phyloP scores from a whole-genome alignment of 768 basidiomycete species.

The Russula abietina region DNA sequence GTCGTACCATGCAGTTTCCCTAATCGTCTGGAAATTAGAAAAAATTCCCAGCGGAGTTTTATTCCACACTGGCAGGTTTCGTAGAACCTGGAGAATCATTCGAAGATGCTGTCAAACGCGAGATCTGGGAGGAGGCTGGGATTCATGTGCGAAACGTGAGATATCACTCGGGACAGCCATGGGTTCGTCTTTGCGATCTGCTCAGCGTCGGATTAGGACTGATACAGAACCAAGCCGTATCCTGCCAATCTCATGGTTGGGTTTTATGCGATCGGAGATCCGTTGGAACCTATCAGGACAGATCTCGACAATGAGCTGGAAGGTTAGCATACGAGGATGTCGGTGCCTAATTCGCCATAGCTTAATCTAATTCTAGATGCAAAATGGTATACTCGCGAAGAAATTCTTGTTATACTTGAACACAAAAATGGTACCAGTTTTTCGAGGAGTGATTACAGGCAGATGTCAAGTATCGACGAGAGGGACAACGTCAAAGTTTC shows the following conservation, averaged over 20 bases:
- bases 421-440: constrained; percentile 48
- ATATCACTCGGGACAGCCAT: constrained; percentile 85
- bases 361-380: constrained; percentile 52
- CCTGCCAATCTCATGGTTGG: constrained; percentile 90
- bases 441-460: constrained; percentile 45
- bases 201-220: not conserved
- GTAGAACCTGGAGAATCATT: constrained; percentile 92
- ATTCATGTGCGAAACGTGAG: constrained; percentile 76
- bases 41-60: constrained; percentile 64
- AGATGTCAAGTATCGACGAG: constrained; percentile 41
- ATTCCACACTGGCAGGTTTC: constrained; percentile 90
- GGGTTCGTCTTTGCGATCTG: constrained; percentile 45
- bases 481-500: constrained; percentile 22
- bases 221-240: constrained; percentile 57
- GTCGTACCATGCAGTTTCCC: not conserved
- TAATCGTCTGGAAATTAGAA: constrained; percentile 36
- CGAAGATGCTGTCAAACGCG: constrained; percentile 87
- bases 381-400: constrained; percentile 76
- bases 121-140: constrained; percentile 96
- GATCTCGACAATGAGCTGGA: constrained; percentile 96
- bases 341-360: not conserved
- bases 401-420: constrained; percentile 59
- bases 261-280: constrained; percentile 74
- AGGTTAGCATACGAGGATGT: constrained; percentile 39
- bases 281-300: constrained; percentile 63